A percentile compares a stretch with the other conserved stretches of the same genome.
These are phyloP conservation scores for Penicillium cinerascens DNA, from an alignment of 495 filamentous ascomycete genomes.

Conservation along the genomic window DNA sequence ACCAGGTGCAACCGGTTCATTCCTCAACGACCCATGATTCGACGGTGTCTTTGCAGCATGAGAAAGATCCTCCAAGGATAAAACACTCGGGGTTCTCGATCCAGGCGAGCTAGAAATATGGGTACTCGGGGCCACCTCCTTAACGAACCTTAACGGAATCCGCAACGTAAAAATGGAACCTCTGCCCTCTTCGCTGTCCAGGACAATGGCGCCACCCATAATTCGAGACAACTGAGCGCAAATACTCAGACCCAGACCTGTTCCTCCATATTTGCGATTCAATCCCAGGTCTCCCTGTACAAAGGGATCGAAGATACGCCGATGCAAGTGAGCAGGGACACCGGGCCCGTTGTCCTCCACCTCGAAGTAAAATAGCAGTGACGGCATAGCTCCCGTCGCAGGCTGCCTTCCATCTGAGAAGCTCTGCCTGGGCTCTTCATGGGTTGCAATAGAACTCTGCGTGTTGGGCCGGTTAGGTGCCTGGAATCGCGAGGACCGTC, in stretches of 20 bases:
- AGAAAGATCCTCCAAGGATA: constrained; percentile 29
- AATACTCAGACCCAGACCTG: constrained; percentile 86
- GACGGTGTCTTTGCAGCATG: constrained; percentile 24
- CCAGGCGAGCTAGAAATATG: constrained; percentile 19
- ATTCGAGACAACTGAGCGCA: constrained; percentile 78
- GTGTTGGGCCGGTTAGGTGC: constrained; percentile 9
- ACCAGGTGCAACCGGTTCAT: constrained; percentile 17
- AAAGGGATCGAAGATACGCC: constrained; percentile 89
- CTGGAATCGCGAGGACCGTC: constrained; percentile 1
- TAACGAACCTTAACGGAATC: constrained; percentile 76
- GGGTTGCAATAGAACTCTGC: background rate
- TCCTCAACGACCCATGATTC: constrained; percentile 20
- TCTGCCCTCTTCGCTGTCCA: constrained; percentile 68
- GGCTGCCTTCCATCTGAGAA: background rate
- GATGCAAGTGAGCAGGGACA: constrained; percentile 72
- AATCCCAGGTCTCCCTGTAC: constrained; percentile 86
- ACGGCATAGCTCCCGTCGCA: background rate
- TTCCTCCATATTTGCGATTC: constrained; percentile 87
- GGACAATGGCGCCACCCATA: constrained; percentile 73
- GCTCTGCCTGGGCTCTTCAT: background rate
- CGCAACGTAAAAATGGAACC: constrained; percentile 81
- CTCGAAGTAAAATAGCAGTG: constrained; percentile 75
- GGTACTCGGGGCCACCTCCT: constrained; percentile 57
- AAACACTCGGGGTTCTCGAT: constrained; percentile 27
- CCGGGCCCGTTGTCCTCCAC: constrained; percentile 88